phyloP scores from a whole-genome alignment of 768 basidiomycete species.

The Pisolithus microcarpus region DNA sequence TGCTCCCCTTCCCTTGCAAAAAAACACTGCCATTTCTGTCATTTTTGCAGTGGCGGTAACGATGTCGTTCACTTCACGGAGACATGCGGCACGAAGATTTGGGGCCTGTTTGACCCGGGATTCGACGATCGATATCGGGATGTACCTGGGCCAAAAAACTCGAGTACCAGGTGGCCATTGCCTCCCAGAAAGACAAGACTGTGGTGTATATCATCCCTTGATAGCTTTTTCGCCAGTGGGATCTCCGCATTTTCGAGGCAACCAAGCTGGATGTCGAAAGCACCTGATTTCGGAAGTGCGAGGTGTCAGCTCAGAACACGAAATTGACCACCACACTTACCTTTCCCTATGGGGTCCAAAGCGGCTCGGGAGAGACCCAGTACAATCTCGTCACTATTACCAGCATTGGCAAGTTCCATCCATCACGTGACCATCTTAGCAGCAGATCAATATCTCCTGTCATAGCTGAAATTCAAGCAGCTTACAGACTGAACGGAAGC shows the following conservation, averaged over 20 bases:
- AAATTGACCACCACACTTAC: conserved; percentile 17
- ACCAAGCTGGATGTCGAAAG: conserved; percentile 45
- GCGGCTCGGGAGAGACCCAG: conserved; percentile 36
- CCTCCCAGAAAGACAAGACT: not conserved
- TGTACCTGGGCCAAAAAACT: conserved; percentile 6
- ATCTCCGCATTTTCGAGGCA: conserved; percentile 23
- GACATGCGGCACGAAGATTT: conserved; percentile 8
- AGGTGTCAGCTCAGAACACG: not conserved
- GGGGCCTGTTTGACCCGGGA: conserved; percentile 25
- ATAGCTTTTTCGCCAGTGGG: conserved; percentile 2
- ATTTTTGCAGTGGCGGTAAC: conserved; percentile 2
- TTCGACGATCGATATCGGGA: conserved; percentile 28
- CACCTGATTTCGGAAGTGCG: conserved; percentile 22
- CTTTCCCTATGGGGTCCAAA: conserved; percentile 45
- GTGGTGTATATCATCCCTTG: conserved; percentile 1
- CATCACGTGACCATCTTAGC: conserved; percentile 19
- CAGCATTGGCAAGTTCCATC: conserved; percentile 13
- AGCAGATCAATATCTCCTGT: not conserved
- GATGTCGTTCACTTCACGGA: not conserved
- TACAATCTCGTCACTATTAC: conserved; percentile 6
- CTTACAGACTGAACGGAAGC: conserved; percentile 26
- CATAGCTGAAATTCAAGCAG: too few relatives aligned
- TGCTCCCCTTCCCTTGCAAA: conserved; percentile 1
- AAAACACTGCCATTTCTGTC: conserved; percentile 6
- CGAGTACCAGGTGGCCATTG: too few relatives aligned